Evolutionary conservation across 345 rosid species (phyloP).

Genomic region (Melaleuca quinquenervia): DNA sequence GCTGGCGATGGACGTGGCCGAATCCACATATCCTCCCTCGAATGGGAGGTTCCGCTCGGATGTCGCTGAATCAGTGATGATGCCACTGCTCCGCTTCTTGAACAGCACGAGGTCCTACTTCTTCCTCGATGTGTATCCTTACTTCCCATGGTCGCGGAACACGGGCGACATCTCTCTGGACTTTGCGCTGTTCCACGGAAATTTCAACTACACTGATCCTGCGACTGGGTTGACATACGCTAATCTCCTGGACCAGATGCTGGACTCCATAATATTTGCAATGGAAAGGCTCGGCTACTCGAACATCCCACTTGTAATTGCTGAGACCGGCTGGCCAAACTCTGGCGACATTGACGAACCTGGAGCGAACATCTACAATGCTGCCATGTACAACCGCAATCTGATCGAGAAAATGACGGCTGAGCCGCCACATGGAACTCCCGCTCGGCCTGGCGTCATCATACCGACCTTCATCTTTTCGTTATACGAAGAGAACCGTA

Average conservation of each 20-base stretch:
- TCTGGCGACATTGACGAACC: slow-evolving; percentile 54
- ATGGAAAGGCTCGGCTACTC: slow-evolving; percentile 55
- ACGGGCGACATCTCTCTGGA: slow-evolving; percentile 26
- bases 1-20: slow-evolving; percentile 55
- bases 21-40: slow-evolving; percentile 59
- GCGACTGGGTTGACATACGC: slow-evolving; percentile 37
- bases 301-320: slow-evolving; percentile 28
- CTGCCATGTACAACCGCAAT: slow-evolving; percentile 71
- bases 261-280: slow-evolving; percentile 50
- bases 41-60: slow-evolving; percentile 46
- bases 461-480: slow-evolving; percentile 63
- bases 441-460: slow-evolving; percentile 45
- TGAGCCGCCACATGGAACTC: slow-evolving; percentile 48
- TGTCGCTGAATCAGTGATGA: slow-evolving; percentile 29
- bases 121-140: slow-evolving; percentile 75
- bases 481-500: slow-evolving; percentile 53
- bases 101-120: slow-evolving; percentile 53
- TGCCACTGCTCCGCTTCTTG: slow-evolving; percentile 51
- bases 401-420: slow-evolving; percentile 37
- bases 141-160: slow-evolving; percentile 56
- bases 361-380: slow-evolving; percentile 59
- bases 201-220: slow-evolving; percentile 38
- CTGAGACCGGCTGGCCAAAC: slow-evolving; percentile 90
- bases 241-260: slow-evolving; percentile 77
- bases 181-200: slow-evolving; percentile 38